phyloP scores from a whole-genome alignment of 805 yeast genomes.

The Suhomyces prunicola region DNA sequence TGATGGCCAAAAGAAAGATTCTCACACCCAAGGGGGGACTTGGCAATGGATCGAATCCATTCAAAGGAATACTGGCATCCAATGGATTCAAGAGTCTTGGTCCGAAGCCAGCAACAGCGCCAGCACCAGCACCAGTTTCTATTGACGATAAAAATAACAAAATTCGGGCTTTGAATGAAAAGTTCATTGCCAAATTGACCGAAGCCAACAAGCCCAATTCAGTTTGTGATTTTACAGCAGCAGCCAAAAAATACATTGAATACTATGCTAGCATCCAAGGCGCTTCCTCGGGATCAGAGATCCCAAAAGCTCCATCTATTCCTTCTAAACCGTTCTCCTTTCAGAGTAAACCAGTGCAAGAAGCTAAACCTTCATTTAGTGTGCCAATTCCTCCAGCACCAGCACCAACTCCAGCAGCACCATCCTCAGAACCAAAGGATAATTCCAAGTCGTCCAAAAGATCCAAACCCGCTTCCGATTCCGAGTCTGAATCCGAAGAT shows the following conservation, averaged over 20 bases:
- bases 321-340: neutral
- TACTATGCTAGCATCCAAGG: constrained; percentile 42
- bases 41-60: neutral
- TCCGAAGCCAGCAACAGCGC: neutral
- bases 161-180: constrained; percentile 63
- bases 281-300: neutral
- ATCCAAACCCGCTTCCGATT: constrained; percentile 5
- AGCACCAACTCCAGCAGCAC: constrained; percentile 3
- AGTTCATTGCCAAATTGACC: constrained; percentile 50
- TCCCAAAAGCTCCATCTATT: neutral
- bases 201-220: constrained; percentile 42
- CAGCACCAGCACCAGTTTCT: neutral
- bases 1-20: constrained; percentile 67
- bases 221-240: constrained; percentile 52
- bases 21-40: constrained; percentile 47
- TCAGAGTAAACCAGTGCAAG: neutral
- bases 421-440: constrained; percentile 2
- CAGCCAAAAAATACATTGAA: constrained; percentile 56
- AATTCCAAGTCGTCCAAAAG: neutral
- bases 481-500: constrained; percentile 23
- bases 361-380: neutral
- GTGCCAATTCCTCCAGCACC: neutral
- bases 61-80: neutral
- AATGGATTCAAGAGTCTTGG: neutral
- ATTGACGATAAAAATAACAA: constrained; percentile 40